phyloP scores from a whole-genome alignment of 495 filamentous ascomycete genomes.

The Lophiotrema nucula region DNA sequence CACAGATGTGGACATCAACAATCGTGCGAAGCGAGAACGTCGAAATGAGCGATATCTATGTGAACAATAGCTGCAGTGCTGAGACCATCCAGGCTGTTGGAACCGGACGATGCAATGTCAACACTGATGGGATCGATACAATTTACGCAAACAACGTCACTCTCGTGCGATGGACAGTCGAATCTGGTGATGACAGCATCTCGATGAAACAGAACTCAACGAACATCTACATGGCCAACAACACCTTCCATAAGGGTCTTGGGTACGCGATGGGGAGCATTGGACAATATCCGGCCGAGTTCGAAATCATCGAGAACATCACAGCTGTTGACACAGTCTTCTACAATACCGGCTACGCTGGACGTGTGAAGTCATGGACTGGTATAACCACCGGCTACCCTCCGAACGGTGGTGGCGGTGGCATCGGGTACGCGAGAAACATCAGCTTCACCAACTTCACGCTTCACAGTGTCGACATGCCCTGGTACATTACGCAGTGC shows the following conservation, averaged over 20 bases:
- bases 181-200: conserved; percentile 2
- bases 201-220: not conserved
- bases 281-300: not conserved
- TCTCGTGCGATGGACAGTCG: not conserved
- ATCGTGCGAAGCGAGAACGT: not conserved
- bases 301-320: not conserved
- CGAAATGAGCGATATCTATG: not conserved
- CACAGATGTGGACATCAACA: conserved; percentile 1
- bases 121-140: conserved; percentile 3
- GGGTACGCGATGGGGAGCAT: not conserved
- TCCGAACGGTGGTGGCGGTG: not conserved
- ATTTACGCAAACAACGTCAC: conserved; percentile 1
- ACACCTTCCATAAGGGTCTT: not conserved
- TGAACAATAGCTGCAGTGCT: not conserved
- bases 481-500: not conserved
- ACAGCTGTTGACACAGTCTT: not conserved
- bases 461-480: not conserved
- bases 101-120: not conserved
- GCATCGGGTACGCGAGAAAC: not conserved
- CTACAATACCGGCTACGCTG: not conserved
- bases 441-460: not conserved
- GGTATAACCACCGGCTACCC: not conserved
- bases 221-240: conserved; percentile 1
- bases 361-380: not conserved
- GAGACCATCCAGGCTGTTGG: not conserved